Base-by-base conservation (phyloP, 768 basidiomycete species). In the Podaxis sp. region DNA sequence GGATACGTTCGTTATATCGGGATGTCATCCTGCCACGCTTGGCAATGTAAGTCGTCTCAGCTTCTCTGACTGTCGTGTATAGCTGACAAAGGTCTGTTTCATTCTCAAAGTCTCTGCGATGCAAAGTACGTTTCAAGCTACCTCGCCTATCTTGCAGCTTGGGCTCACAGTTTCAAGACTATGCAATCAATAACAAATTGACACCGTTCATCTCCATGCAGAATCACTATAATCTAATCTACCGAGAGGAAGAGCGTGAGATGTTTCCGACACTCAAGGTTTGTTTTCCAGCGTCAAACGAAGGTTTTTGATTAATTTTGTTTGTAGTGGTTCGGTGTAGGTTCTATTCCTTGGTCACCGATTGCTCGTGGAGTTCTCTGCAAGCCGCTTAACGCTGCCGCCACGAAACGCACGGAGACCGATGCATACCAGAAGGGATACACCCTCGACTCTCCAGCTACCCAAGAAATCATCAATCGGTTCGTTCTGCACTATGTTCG, bases 131-230 rank as follows among this genome's bases (percentile, higher is more conserved):
- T 69, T 24, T 36, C 22, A 7, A 13, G 2, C 22, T 15, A 38
- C 15, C 2, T 2, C 13, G 6, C 2, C 8, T 29, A 11, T 2
- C 12, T 15, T 15, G 9, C 8, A 27, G 17, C 22, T 37, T 61
- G 24, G 2, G 33, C 51, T 41, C 29, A 29, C 40, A 1, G 6
- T 22, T n/a, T 47, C 8, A 37, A 86, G 85, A 84, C 67, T 87
- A 87, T 66, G 86, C 86, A 0, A 82, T 86, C 59, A 69, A 77
- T 46, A 82, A 88, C 72, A 79, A 80, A 6, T 71, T 85, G 2
- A 84, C 82, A 0, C 82, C 81, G 2, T 87, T 88, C 74, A 83
- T 88, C 65, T 83, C 84, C 0, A 86, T 89, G 86, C 86, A 88
- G 73, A 88, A 88, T 66, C 83, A 85, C 65, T 81, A 88, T 69